Percentiles rank a stretch among this genome's conserved stretches.
Conservation (phyloP, 805 yeast species). For the Barnettozyma sp. region DNA sequence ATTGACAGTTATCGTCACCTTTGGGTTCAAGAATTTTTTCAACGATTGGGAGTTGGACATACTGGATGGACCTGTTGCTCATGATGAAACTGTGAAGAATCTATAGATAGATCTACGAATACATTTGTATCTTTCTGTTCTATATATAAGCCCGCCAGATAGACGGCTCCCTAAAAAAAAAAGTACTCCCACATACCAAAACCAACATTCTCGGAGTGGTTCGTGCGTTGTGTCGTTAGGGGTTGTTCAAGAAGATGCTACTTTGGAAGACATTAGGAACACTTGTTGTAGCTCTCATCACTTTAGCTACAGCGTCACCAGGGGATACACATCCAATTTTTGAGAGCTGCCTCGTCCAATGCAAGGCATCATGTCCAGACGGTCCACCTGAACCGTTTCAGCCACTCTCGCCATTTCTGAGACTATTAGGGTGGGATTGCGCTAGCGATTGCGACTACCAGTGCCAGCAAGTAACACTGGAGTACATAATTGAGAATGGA, state of each 20-base stretch:
- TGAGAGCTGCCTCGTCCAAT: slow-evolving; percentile 12
- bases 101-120: slow-evolving; percentile 14
- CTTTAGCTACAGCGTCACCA: slow-evolving; percentile 1
- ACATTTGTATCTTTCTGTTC: neutral
- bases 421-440: slow-evolving; percentile 66
- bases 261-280: no score
- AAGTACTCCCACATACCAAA: no score
- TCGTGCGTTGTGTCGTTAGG: no score
- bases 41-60: slow-evolving; percentile 50
- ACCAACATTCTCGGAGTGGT: no score
- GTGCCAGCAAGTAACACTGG: slow-evolving; percentile 76
- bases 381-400: slow-evolving; percentile 9
- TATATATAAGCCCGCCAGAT: neutral
- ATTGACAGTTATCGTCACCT: slow-evolving; percentile 55
- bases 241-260: no score
- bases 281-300: neutral
- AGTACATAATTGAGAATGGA: slow-evolving; percentile 38
- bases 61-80: slow-evolving; percentile 63
- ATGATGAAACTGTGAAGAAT: slow-evolving; percentile 46
- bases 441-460: slow-evolving; percentile 82
- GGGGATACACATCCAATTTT: slow-evolving; percentile 7
- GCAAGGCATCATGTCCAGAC: slow-evolving; percentile 4
- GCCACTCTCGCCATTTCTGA: slow-evolving; percentile 21
- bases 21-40: slow-evolving; percentile 58
- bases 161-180: no score